Base-by-base conservation (phyloP, 148 eudicot genomes). In the Fagopyrum esculentum region DNA sequence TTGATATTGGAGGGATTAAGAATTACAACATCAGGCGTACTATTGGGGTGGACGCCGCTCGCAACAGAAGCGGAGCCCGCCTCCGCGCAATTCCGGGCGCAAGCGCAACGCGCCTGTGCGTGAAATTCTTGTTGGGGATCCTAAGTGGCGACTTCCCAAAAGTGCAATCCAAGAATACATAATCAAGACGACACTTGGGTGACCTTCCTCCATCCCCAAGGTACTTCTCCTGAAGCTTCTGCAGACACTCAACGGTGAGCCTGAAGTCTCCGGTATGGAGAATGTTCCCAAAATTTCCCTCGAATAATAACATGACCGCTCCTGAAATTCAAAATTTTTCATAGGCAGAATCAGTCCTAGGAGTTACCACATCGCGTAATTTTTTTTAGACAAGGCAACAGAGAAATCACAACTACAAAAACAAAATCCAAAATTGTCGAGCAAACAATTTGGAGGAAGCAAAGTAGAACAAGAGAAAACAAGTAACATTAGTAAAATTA, bases 181-280 rank as follows among this genome's bases (percentile, higher is more conserved):
- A 91, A 89, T 91, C 96, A 75, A 91, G 87, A 12, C 50, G 88
- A 78, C 89, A 89, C 52, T 59, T 77, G 11, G 90, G 90, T 79
- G 68, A 76, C 81, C 83, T 84, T 72, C 86, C 86, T 59, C 73
- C 77, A 71, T 75, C 84, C 73, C 87, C 83, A 9, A 91, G 52
- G 77, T 86, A 93, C 84, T 87, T 93, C 73, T 89, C 91, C 45
- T 97, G 94, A 73, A 91, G 85, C 73, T 82, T 82, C 77, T 84
- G 93, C 84, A 93, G 83, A 81, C 91, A 91, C 75, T 89, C 98
- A 6, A 85, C 79, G 66, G 89, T 88, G 71, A 93, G 91, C 82
- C 97, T 91, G 77, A 91, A 93, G 80, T 93, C 98, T 55, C 97
- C 97, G 6, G 98, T 89, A 81, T 93, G 98, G 75, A 93, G 82